These are phyloP conservation scores for Ceratobasidium sp. DNA, from an alignment of 1,284 basidiomycete genomes.

Conservation along the genomic window DNA sequence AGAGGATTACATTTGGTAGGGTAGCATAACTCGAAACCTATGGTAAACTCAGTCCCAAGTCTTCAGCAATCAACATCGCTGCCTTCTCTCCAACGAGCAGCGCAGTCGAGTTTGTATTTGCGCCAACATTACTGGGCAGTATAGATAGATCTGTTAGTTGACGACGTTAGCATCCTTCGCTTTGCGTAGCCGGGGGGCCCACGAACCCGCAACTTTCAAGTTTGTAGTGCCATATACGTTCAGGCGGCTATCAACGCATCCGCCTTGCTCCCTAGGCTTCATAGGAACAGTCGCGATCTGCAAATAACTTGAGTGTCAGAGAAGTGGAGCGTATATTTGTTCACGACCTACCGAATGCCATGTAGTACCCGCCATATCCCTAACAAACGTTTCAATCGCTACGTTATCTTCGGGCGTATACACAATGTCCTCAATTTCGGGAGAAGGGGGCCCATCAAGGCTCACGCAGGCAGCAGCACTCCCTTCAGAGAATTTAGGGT, in stretches of 20 bases:
- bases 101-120: constrained; percentile 43
- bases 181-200: background rate
- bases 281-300: constrained; percentile 55
- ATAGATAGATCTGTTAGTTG: constrained; percentile 1
- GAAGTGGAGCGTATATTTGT: background rate
- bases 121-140: constrained; percentile 35
- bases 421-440: too few species aligned
- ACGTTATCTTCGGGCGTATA: constrained; percentile 53
- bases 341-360: constrained; percentile 19
- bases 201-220: constrained; percentile 50
- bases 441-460: too few species aligned
- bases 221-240: constrained; percentile 59
- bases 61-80: constrained; percentile 25
- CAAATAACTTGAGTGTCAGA: background rate
- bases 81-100: constrained; percentile 44
- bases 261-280: constrained; percentile 58
- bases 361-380: constrained; percentile 15
- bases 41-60: constrained; percentile 28
- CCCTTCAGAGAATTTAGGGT: constrained; percentile 78
- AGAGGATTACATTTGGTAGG: too few species aligned
- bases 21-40: too few species aligned
- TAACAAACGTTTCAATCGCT: constrained; percentile 48
- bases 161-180: background rate
- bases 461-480: constrained; percentile 71
- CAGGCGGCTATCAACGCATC: constrained; percentile 58